These are phyloP conservation scores for Diaporthe eres DNA, from an alignment of 2,329 filamentous ascomycete genomes.

Conservation along the genomic window DNA sequence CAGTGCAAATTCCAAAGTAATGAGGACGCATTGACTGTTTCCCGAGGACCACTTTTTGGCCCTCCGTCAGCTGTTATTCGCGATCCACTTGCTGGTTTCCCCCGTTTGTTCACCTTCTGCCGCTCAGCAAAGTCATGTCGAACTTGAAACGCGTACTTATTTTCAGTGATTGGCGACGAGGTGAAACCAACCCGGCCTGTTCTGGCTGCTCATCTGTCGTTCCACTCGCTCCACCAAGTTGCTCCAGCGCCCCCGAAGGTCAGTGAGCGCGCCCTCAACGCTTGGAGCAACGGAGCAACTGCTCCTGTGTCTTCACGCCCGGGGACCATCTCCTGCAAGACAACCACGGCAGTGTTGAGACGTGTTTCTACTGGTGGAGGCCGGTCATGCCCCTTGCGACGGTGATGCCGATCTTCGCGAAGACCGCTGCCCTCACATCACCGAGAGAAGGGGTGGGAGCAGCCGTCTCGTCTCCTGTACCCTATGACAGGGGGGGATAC, in stretches of 20 bases:
- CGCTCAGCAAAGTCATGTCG: conserved; percentile 9
- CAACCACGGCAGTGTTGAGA: background rate
- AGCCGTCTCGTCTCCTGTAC: background rate
- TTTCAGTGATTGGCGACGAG: conserved; percentile 24
- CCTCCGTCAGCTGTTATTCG: conserved; percentile 15
- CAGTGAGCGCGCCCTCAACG: conserved; percentile 12
- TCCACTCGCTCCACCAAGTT: conserved; percentile 18
- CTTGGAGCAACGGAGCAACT: background rate
- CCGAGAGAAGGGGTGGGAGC: conserved; percentile 1
- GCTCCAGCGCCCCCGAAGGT: conserved; percentile 9
- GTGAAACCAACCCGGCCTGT: conserved; percentile 7
- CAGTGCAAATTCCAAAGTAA: conserved; percentile 20
- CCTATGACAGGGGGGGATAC: background rate
- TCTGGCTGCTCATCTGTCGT: background rate
- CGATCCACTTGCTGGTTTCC: conserved; percentile 4
- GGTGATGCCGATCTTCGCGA: conserved; percentile 21
- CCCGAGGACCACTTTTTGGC: conserved; percentile 34
- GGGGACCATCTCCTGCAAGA: background rate
- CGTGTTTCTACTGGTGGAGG: conserved; percentile 10
- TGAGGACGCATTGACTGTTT: conserved; percentile 28
- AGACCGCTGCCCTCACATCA: background rate
- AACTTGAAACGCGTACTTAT: conserved; percentile 24
- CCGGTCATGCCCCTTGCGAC: conserved; percentile 1
- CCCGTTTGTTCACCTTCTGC: background rate
- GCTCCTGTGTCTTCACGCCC: background rate